Conservation (phyloP, 2,329 filamentous ascomycete genomes). For the Conoideocrella luteorostrata region DNA sequence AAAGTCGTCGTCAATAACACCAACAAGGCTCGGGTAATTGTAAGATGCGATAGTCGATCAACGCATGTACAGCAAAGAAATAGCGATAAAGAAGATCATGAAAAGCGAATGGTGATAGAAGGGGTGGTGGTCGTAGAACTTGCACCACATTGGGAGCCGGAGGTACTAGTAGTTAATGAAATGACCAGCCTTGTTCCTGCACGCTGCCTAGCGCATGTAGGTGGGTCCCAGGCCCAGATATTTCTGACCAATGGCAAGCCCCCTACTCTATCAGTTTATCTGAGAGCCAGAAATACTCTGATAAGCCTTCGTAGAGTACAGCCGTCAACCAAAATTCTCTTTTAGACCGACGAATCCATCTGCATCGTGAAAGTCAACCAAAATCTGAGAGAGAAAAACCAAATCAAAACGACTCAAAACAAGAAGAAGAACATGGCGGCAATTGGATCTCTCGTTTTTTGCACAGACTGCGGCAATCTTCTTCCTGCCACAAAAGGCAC, state of each 20-base stretch:
- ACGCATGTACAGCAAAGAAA: neutral
- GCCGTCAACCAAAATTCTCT: constrained; percentile 2
- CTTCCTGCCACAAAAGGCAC: constrained; percentile 74
- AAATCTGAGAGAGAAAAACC: too few relatives aligned
- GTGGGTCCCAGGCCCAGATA: constrained; percentile 1
- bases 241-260: constrained; percentile 10
- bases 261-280: constrained; percentile 24
- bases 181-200: neutral
- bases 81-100: neutral
- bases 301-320: too few relatives aligned
- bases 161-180: neutral
- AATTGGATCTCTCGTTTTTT: constrained; percentile 88
- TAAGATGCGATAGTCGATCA: neutral
- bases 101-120: neutral
- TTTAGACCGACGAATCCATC: too few relatives aligned
- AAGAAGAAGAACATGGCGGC: constrained; percentile 59
- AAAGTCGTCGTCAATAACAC: neutral
- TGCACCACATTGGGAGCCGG: neutral
- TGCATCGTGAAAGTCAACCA: too few relatives aligned
- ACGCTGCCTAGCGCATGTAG: neutral
- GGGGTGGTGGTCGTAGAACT: neutral
- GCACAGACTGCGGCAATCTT: constrained; percentile 85
- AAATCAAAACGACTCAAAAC: too few relatives aligned
- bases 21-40: neutral
- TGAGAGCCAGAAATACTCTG: constrained; percentile 10